Conservation (phyloP, 306 rosid species). For the Ormosia semicastrata region DNA sequence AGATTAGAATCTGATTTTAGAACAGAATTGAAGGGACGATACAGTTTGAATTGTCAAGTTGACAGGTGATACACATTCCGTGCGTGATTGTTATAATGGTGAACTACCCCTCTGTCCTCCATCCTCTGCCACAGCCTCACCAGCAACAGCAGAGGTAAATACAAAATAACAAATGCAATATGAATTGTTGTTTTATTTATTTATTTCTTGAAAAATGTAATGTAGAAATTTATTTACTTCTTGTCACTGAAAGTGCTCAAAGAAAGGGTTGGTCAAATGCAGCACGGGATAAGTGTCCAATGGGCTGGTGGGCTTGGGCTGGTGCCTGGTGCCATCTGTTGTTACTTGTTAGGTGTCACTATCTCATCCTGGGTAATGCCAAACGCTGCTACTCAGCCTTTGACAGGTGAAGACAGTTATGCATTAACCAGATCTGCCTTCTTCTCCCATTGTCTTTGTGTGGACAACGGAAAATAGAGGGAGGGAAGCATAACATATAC, state of each 20-base stretch:
- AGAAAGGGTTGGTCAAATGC: constrained; percentile 11
- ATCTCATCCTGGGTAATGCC: constrained; percentile 37
- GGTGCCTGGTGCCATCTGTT: neutral
- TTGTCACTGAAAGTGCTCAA: neutral
- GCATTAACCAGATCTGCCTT: constrained; percentile 8
- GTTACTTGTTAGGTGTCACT: constrained; percentile 30
- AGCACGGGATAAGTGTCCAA: constrained; percentile 32
- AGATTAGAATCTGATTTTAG: constrained; percentile 25
- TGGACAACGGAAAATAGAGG: neutral
- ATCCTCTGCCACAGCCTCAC: neutral
- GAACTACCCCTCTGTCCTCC: constrained; percentile 15
- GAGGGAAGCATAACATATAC: neutral
- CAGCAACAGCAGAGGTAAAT: neutral
- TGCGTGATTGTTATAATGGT: constrained; percentile 56
- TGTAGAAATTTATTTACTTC: constrained; percentile 9
- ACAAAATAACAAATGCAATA: neutral
- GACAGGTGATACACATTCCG: constrained; percentile 37
- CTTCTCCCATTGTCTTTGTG: neutral
- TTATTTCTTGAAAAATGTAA: neutral
- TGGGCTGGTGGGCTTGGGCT: constrained; percentile 50
- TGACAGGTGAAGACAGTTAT: neutral
- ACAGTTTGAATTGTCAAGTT: constrained; percentile 27
- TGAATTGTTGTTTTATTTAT: neutral
- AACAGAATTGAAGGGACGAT: constrained; percentile 32
- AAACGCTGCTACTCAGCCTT: constrained; percentile 21